These are phyloP conservation scores for Durotheca rogersii DNA, from an alignment of 495 filamentous ascomycete genomes.

Conservation along the genomic window DNA sequence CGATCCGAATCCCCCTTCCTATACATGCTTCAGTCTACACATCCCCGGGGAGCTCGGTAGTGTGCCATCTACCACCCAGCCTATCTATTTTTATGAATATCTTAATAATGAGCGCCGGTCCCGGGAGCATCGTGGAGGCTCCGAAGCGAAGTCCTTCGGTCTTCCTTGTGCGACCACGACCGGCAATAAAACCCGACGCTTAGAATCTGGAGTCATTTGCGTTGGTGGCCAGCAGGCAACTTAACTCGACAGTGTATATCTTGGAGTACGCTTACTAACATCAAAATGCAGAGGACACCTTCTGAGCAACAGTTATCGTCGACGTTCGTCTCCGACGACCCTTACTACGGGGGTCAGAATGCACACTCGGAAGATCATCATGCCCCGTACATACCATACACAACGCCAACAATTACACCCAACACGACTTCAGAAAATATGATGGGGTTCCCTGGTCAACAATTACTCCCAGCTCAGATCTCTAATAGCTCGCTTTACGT, in stretches of 20 bases:
- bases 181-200: conserved; percentile 21
- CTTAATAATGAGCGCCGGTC: conserved; percentile 7
- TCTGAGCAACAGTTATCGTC: conserved; percentile 30
- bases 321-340: conserved; percentile 24
- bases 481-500: conserved; percentile 24
- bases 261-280: conserved; percentile 11
- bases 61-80: conserved; percentile 4
- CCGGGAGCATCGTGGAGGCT: conserved; percentile 5
- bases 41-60: conserved; percentile 10
- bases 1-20: conserved; percentile 17
- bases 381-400: conserved; percentile 25
- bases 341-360: conserved; percentile 26
- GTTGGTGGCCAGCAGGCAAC: background rate
- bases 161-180: conserved; percentile 6
- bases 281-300: conserved; percentile 24
- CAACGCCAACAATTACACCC: conserved; percentile 11
- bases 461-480: conserved; percentile 18
- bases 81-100: conserved; percentile 20
- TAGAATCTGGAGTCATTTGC: background rate
- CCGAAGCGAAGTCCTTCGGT: conserved; percentile 1
- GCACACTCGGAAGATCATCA: conserved; percentile 19
- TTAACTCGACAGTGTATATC: background rate
- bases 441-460: conserved; percentile 27
- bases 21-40: background rate
- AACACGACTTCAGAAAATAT: conserved; percentile 23